Percentiles rank a stretch among this genome's conserved stretches.
These are phyloP conservation scores for Chrysoporthe puriensis DNA, from an alignment of 2,329 filamentous ascomycete genomes.

Conservation along the genomic window DNA sequence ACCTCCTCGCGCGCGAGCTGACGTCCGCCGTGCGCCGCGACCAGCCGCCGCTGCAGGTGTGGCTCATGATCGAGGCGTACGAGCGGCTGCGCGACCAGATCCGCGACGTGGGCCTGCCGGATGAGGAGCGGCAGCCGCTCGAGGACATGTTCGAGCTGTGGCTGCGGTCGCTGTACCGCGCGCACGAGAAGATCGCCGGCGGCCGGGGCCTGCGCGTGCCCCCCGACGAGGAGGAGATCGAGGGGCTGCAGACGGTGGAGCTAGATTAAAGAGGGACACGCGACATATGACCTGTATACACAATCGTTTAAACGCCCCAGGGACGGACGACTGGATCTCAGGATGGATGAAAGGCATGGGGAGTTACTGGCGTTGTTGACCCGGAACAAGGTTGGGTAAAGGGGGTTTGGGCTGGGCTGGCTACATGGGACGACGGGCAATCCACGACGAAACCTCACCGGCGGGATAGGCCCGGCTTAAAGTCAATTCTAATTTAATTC, in stretches of 20 bases:
- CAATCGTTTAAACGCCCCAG: too few relatives aligned
- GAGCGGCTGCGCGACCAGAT: slow-evolving; percentile 56
- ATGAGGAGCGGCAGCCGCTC: slow-evolving; percentile 39
- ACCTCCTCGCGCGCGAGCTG: slow-evolving; percentile 55
- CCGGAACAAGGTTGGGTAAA: too few relatives aligned
- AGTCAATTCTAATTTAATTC: too few relatives aligned
- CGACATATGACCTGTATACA: not conserved
- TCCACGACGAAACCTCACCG: too few relatives aligned
- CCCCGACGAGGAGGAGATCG: slow-evolving; percentile 40
- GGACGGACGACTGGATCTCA: too few relatives aligned
- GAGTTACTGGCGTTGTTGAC: too few relatives aligned
- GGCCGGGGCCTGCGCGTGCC: not conserved
- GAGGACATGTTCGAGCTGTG: slow-evolving; percentile 54
- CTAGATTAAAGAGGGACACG: slow-evolving; percentile 26
- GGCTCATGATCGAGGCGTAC: slow-evolving; percentile 63
- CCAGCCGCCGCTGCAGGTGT: slow-evolving; percentile 49
- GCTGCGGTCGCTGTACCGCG: slow-evolving; percentile 51
- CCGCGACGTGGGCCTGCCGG: slow-evolving; percentile 35
- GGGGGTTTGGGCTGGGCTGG: too few relatives aligned
- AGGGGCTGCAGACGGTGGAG: slow-evolving; percentile 31
- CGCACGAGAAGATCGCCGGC: slow-evolving; percentile 47
- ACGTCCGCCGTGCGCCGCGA: slow-evolving; percentile 43
- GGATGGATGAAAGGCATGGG: too few relatives aligned
- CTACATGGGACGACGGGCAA: too few relatives aligned
- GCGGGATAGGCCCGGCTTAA: too few relatives aligned